Percentiles rank a stretch among this genome's conserved stretches.
These are phyloP conservation scores for Claviceps quebecensis DNA, from an alignment of 2,329 filamentous ascomycete genomes.

Conservation along the genomic window DNA sequence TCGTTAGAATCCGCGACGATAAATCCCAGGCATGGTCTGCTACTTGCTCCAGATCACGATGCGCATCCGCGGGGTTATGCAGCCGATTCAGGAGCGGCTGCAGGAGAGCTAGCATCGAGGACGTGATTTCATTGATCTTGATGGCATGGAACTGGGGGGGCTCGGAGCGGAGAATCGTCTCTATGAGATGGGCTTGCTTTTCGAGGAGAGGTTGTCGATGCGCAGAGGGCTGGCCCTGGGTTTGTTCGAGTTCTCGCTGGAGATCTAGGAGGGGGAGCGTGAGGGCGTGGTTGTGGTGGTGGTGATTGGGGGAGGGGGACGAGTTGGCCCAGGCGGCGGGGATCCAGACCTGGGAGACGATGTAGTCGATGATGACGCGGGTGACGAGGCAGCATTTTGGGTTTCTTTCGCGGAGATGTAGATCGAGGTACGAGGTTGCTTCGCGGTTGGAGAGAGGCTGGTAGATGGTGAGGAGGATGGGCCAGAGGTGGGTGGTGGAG, in stretches of 20 bases:
- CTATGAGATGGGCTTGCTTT: slow-evolving; percentile 22
- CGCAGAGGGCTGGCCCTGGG: slow-evolving; percentile 22
- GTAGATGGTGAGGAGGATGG: slow-evolving; percentile 23
- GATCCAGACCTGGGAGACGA: slow-evolving; percentile 27
- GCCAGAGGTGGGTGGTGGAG: slow-evolving; percentile 20
- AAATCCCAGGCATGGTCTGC: slow-evolving; percentile 29
- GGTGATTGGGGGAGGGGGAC: too few relatives aligned
- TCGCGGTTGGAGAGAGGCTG: slow-evolving; percentile 23
- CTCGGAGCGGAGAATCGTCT: slow-evolving; percentile 22
- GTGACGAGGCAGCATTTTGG: slow-evolving; percentile 29
- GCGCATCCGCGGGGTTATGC: slow-evolving; percentile 21
- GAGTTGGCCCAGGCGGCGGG: slow-evolving; percentile 24
- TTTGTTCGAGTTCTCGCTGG: slow-evolving; percentile 21
- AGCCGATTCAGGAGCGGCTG: slow-evolving; percentile 25
- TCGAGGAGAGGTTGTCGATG: slow-evolving; percentile 26
- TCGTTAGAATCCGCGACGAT: slow-evolving; percentile 32
- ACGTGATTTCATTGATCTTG: slow-evolving; percentile 29
- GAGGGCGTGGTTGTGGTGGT: slow-evolving; percentile 11
- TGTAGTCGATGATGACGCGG: slow-evolving; percentile 27
- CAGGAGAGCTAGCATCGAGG: slow-evolving; percentile 22
- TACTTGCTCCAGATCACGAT: slow-evolving; percentile 28
- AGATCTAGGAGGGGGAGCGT: slow-evolving; percentile 21
- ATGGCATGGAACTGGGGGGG: slow-evolving; percentile 17
- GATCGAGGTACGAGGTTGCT: slow-evolving; percentile 26
- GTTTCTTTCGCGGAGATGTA: slow-evolving; percentile 24